A percentile compares a stretch with the other conserved stretches of the same genome.
phyloP scores from a whole-genome alignment of 768 basidiomycete genomes.

The Suillus occidentalis region DNA sequence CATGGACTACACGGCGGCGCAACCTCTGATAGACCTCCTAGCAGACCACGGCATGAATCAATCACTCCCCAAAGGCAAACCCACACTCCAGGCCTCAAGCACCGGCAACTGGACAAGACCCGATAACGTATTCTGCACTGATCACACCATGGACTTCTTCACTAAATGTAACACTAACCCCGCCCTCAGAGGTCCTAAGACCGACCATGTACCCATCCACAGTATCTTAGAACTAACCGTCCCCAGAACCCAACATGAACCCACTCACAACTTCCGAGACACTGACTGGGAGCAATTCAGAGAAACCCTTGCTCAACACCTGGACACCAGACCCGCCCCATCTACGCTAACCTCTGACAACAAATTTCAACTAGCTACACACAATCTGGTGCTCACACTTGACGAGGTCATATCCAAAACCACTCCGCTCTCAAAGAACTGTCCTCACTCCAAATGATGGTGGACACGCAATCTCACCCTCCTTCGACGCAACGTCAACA shows the following conservation, averaged over 20 bases:
- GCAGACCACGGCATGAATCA: not conserved
- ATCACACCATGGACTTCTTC: not conserved
- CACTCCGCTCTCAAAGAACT: not conserved
- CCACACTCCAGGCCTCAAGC: not conserved
- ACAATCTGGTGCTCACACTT: not conserved
- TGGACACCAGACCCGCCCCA: not conserved
- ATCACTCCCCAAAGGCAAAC: not conserved
- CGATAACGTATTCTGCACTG: not conserved
- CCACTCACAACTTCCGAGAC: not conserved
- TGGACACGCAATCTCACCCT: not conserved
- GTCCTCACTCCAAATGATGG: not conserved
- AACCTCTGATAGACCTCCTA: not conserved
- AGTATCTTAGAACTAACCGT: not conserved
- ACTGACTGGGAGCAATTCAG: not conserved
- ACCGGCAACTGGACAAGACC: not conserved
- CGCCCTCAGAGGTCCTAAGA: not conserved
- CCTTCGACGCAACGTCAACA: not conserved
- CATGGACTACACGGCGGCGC: not conserved
- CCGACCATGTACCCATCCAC: not conserved
- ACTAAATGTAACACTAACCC: not conserved
- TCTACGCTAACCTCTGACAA: rapidly evolving
- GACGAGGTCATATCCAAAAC: not conserved
- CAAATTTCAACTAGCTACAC: not conserved
- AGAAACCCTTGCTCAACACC: rapidly evolving
- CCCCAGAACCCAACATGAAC: not conserved